A percentile compares a stretch with the other conserved stretches of the same genome.
Conservation (phyloP, 176 grass and related monocot species). For the Dactylis glomerata region DNA sequence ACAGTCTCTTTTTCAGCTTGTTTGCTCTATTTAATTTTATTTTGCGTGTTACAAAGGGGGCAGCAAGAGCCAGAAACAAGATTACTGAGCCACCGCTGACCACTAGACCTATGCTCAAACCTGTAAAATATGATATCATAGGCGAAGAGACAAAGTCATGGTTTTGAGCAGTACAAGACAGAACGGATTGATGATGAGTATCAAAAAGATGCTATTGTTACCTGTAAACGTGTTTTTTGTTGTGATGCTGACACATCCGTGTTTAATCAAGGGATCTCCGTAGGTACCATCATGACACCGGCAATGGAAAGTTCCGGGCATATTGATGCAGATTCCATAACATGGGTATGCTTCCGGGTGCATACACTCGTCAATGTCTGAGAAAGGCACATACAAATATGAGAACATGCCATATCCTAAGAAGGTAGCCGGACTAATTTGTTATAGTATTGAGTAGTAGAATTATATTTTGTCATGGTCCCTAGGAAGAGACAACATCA, state of each 20-base stretch:
- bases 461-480: neutral
- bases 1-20: neutral
- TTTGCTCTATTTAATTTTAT: neutral
- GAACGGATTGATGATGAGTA: neutral
- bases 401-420: neutral
- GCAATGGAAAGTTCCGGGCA: neutral
- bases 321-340: slow-evolving; percentile 1
- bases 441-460: neutral
- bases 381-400: neutral
- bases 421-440: neutral
- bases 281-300: neutral
- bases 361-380: slow-evolving; percentile 1
- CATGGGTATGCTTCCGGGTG: neutral
- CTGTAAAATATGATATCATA: neutral
- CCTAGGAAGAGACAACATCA: neutral
- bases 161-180: neutral
- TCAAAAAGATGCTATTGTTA: neutral
- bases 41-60: neutral
- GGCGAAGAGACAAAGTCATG: neutral
- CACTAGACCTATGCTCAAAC: neutral
- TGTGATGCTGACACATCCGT: neutral
- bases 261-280: neutral
- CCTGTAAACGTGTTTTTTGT: neutral
- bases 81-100: neutral
- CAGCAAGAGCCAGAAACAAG: neutral